Evolutionary conservation across 768 basidiomycete species (phyloP), one percentile per base, ranked within the genome.

Genomic region (Leccinum subtestaceum): DNA sequence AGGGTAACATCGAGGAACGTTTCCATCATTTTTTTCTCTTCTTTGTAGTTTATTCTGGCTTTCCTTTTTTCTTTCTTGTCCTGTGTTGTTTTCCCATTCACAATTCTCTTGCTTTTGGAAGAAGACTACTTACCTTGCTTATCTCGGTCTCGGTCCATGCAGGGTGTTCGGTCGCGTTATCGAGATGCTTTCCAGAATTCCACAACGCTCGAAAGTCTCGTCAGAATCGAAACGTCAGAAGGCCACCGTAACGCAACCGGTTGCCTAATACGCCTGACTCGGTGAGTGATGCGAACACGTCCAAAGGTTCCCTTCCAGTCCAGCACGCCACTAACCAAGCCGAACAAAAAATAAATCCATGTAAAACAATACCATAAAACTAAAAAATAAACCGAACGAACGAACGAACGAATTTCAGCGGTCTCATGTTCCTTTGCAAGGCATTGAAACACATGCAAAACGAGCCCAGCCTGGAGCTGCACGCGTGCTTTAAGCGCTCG

Each of bases 141-240:
- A 56, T 63, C 52, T 58, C 46, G 58, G 40, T 56, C 48, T 50
- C 54, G 6, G 47, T 45, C 43, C 43, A 21, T 57, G 55, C 70
- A 90, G 89, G 88, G 87, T 58, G 84, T 91, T n/a, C 85, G 87
- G 45, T 68, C 70, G 51, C 78, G 81, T 2, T 84, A 81, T 69
- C 75, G 81, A 53, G 67, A 76, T 34, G 68, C 72, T n/a, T 70
- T 68, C 11, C 74, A 76, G 17, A 63, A 64, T 45, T 87, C 84
- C 46, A 62, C 67, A 10, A 89, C 87, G 0, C 75, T 90, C 32
- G 88, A 90, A 76, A 70, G 71, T 34, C 79, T 90, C 9, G 85
- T 89, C 13, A 69, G 71, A 58, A 74, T 76, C 55, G 88, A 87
- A 69, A 72, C 70, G 27, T 66, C 67, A 50, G 80, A 78, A 61